phyloP scores from a whole-genome alignment of 768 basidiomycete species.

The Macrolepiota albuminosa region DNA sequence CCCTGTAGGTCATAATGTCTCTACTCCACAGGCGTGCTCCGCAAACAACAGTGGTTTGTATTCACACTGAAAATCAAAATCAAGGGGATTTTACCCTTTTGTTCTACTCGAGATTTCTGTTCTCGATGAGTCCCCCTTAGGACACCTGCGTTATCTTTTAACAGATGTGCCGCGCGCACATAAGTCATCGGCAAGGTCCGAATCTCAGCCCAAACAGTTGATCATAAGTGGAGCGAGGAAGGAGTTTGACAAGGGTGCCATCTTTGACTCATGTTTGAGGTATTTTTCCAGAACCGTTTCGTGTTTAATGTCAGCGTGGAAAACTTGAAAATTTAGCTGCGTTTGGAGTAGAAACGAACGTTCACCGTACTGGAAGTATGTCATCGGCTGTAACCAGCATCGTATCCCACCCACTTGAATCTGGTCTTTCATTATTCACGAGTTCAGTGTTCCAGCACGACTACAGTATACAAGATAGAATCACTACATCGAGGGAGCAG shows the following conservation, averaged over 20 bases:
- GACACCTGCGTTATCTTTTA: too few relatives aligned
- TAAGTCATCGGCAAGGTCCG: not conserved
- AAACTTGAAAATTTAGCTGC: not conserved
- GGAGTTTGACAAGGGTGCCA: not conserved
- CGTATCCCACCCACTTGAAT: constrained; percentile 34
- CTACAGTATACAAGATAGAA: not conserved
- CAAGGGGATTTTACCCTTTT: too few relatives aligned
- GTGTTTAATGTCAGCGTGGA: too few relatives aligned
- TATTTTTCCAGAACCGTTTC: too few relatives aligned
- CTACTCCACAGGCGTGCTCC: not conserved
- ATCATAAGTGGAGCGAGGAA: not conserved
- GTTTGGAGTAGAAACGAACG: not conserved
- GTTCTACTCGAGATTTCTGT: too few relatives aligned
- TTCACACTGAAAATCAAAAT: too few relatives aligned
- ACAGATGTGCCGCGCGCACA: too few relatives aligned
- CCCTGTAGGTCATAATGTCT: not conserved
- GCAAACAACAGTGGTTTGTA: too few relatives aligned
- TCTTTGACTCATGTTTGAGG: not conserved
- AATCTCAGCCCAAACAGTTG: not conserved
- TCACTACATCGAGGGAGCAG: too few relatives aligned
- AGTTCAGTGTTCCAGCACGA: constrained; percentile 19
- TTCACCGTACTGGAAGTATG: not conserved
- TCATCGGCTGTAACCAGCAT: not conserved
- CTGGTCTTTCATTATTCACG: constrained; percentile 54
- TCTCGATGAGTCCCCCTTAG: too few relatives aligned